Evolutionary conservation across 345 rosid genomes (phyloP), one percentile per base, ranked within the genome.

Genomic region (Eutrema yunnanense): DNA sequence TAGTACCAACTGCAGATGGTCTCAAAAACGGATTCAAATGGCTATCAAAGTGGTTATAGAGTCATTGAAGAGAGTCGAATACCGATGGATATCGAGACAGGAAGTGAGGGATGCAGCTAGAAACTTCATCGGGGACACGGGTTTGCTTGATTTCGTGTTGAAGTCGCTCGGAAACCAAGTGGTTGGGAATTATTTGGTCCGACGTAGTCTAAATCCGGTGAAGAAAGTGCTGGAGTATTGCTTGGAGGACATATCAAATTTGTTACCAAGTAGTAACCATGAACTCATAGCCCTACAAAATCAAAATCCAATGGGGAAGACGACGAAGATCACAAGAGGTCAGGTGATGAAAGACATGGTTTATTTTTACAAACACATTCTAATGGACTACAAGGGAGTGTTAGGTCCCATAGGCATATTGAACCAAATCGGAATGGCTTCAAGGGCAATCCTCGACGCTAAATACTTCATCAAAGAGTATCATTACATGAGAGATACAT

Each of bases 41-140:
- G 96, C 98, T 0, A 91, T 88, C 19, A 70, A 87, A 62, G 97
- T 88, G 60, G 88, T 94, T 3, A 87, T 94, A 13, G 97, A 94
- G 63, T 86, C 95, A 27, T 16, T 89, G 22, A 88, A 84, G 80
- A 73, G 83, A 48, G 89, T 88, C 0, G 86, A 85, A 26, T 78
- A 66, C 65, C 79, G 86, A 71, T 91, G 96, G 97, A 83, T 94
- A 61, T 89, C 97, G 19, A 85, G 98, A 71, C 97, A 94, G 73
- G 96, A 94, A 83, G 92, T 91, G 11, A 83, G 98, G 69, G 98
- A 89, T 63, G 92, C 92, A 9, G 96, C 98, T 5, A 86, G 98
- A 55, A 83, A 86, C 5, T 87, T 89, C 67, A 89, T 94, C 0
- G 98, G 96, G 3, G 98, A 94, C 80, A 94, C 98, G 0, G 98